phyloP scores from a whole-genome alignment of 768 basidiomycete species.

The Pleurotus salmoneostramineus region DNA sequence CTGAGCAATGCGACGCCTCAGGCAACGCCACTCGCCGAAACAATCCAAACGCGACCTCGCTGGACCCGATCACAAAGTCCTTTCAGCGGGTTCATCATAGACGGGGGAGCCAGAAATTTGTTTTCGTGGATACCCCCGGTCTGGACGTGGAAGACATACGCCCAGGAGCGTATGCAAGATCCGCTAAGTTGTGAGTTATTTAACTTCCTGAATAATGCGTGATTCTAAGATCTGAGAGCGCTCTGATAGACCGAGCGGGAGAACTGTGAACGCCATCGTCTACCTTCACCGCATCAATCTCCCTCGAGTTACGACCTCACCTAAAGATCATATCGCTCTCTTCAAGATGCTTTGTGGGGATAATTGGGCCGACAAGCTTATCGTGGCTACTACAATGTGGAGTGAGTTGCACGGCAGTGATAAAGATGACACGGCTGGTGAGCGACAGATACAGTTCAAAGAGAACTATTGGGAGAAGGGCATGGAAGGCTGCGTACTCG shows the following conservation, averaged over 20 bases:
- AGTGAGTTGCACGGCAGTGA: slow-evolving; percentile 16
- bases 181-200: not conserved
- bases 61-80: not conserved
- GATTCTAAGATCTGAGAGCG: not conserved
- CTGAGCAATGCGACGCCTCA: not conserved
- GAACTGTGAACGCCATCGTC: slow-evolving; percentile 21
- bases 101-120: slow-evolving; percentile 19
- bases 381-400: slow-evolving; percentile 44
- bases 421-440: not conserved
- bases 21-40: not conserved
- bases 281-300: slow-evolving; percentile 37
- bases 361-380: slow-evolving; percentile 32
- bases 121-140: slow-evolving; percentile 34
- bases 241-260: not conserved
- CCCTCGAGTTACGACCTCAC: slow-evolving; percentile 15
- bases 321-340: not conserved
- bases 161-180: not conserved
- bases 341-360: slow-evolving; percentile 22
- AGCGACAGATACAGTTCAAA: slow-evolving; percentile 30
- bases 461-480: slow-evolving; percentile 35
- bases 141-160: slow-evolving; percentile 19
- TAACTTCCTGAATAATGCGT: not conserved
- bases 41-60: not conserved
- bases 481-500: slow-evolving; percentile 25
- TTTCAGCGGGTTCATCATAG: not conserved